Evolutionary conservation across 352 stramenopile species (phyloP).

Genomic region (Globisporangium ultimum): DNA sequence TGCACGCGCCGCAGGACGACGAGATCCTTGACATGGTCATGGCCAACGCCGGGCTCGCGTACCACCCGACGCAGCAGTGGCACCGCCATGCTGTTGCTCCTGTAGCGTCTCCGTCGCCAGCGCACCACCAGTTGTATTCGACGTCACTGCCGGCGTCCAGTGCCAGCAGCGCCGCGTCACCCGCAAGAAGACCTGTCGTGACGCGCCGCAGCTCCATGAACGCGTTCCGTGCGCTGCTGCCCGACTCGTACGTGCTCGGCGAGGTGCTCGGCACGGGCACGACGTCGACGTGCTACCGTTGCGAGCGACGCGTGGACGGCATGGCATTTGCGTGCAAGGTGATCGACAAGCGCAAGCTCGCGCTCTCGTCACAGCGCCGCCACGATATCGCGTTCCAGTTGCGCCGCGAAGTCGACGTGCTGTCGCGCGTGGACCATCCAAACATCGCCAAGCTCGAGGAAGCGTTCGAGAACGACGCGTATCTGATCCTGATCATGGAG

Average conservation of each 20-base stretch:
- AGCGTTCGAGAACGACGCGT: constrained; percentile 64
- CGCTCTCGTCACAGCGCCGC: constrained; percentile 40
- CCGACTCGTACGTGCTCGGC: constrained; percentile 46
- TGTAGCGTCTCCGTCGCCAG: not conserved
- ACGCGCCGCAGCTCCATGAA: constrained; percentile 13
- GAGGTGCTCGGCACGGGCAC: constrained; percentile 63
- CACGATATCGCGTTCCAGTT: constrained; percentile 57
- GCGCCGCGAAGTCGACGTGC: constrained; percentile 60
- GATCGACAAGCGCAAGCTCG: constrained; percentile 66
- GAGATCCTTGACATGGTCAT: constrained; percentile 28
- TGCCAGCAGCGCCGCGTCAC: not conserved
- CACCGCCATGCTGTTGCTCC: not conserved
- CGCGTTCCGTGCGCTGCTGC: constrained; percentile 38
- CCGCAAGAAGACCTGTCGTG: constrained; percentile 1
- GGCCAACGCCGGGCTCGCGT: constrained; percentile 15
- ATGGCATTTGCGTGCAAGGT: constrained; percentile 70
- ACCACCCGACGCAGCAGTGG: constrained; percentile 15
- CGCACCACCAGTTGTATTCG: constrained; percentile 1
- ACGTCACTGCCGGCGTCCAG: constrained; percentile 3
- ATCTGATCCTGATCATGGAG: constrained; percentile 71
- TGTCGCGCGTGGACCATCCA: constrained; percentile 56
- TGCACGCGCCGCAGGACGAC: constrained; percentile 21
- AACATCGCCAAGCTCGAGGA: constrained; percentile 71
- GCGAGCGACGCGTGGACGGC: constrained; percentile 37
- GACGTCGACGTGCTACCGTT: constrained; percentile 72